Percentiles rank a stretch among this genome's conserved stretches.
These are phyloP conservation scores for Eutrema yunnanense DNA, from an alignment of 345 rosid genomes.

Conservation along the genomic window DNA sequence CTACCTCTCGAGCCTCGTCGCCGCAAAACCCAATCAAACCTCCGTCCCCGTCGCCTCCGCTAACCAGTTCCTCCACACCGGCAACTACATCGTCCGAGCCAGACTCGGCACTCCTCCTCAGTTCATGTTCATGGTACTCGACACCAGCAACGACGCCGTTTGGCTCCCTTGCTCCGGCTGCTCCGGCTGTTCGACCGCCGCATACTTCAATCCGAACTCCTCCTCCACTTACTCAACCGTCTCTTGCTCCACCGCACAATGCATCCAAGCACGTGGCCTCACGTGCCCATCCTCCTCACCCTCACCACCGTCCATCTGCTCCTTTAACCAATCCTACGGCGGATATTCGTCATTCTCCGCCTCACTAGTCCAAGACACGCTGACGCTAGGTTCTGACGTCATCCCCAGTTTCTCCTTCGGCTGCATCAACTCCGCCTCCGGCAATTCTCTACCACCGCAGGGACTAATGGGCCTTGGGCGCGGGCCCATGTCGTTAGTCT, in stretches of 20 bases:
- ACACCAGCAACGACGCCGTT: conserved; percentile 66
- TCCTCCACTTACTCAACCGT: conserved; percentile 51
- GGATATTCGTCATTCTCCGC: no score
- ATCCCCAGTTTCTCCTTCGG: no score
- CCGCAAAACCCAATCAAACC: conserved; percentile 36
- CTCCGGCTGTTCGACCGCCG: conserved; percentile 49
- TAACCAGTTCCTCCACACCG: conserved; percentile 28
- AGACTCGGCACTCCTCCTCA: conserved; percentile 78
- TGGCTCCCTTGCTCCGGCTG: conserved; percentile 82
- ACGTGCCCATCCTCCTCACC: conserved; percentile 44
- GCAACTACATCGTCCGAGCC: conserved; percentile 68
- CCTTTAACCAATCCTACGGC: no score
- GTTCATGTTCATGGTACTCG: conserved; percentile 74
- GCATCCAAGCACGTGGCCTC: conserved; percentile 61
- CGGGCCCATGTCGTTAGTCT: no score
- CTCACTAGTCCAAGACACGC: no score
- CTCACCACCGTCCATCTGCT: no score
- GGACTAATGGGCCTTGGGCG: no score
- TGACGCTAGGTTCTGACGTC: no score
- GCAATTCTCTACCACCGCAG: no score
- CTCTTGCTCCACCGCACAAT: conserved; percentile 65
- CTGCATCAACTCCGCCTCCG: no score
- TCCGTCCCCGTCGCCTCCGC: conserved; percentile 67
- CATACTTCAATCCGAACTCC: conserved; percentile 39
- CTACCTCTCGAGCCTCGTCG: conserved; percentile 48